A percentile compares a stretch with the other conserved stretches of the same genome.
These are phyloP conservation scores for Diplotaxis tenuifolia DNA, from an alignment of 345 rosid species.

Conservation along the genomic window DNA sequence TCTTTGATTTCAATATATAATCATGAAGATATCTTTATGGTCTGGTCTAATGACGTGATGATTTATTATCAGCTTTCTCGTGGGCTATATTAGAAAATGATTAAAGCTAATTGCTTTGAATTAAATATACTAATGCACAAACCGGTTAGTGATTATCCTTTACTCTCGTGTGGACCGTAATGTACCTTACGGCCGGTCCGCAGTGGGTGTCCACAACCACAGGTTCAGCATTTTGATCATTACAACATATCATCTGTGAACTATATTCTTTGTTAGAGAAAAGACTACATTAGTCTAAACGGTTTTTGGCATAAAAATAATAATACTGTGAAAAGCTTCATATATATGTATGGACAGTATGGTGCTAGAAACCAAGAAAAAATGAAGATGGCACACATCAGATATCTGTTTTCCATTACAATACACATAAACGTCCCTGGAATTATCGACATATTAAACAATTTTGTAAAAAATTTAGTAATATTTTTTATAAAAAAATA, in stretches of 20 bases:
- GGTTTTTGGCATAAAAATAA: neutral
- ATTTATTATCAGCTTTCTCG: neutral
- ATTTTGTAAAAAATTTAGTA: too few species aligned
- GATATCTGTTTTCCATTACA: too few species aligned
- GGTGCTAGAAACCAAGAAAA: neutral
- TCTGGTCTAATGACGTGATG: neutral
- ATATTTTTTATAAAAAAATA: too few species aligned
- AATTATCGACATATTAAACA: too few species aligned
- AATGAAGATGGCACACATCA: too few species aligned
- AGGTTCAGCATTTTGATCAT: neutral
- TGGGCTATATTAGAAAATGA: neutral
- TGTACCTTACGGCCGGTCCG: neutral
- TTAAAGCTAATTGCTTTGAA: neutral
- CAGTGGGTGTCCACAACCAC: neutral
- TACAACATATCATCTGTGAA: neutral
- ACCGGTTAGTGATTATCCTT: neutral
- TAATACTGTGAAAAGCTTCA: neutral
- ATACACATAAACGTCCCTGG: too few species aligned
- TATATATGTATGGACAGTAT: neutral
- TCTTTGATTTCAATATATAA: neutral
- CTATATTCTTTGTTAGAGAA: neutral
- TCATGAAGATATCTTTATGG: neutral
- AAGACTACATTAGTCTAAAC: neutral
- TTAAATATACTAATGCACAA: neutral
- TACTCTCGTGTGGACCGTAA: neutral